These are phyloP conservation scores for Narthecium ossifragum DNA, from an alignment of 106 monocot genomes.

Conservation along the genomic window DNA sequence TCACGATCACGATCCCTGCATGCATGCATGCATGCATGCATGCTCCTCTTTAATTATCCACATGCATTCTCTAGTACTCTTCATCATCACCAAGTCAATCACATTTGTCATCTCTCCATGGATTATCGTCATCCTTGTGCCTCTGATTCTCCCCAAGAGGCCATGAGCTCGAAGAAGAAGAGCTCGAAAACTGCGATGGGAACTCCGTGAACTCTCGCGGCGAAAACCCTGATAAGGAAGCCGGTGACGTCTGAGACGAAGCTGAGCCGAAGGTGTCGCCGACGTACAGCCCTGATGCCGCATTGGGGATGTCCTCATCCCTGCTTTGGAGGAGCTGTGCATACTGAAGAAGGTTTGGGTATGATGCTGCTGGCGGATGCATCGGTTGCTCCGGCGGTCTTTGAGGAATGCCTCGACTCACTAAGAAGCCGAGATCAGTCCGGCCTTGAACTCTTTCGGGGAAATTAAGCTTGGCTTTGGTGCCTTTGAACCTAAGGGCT, in stretches of 20 bases:
- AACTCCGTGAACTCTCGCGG: slow-evolving; percentile 9
- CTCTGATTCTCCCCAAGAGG: not conserved
- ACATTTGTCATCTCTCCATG: no score
- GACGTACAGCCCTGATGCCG: slow-evolving; percentile 1
- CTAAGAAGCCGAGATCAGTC: slow-evolving; percentile 35
- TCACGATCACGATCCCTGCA: no score
- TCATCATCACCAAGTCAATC: no score
- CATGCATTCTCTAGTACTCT: no score
- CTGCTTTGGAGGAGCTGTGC: slow-evolving; percentile 40
- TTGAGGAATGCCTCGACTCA: slow-evolving; percentile 12
- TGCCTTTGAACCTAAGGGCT: slow-evolving; percentile 54
- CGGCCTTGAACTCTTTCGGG: slow-evolving; percentile 63
- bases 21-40: no score
- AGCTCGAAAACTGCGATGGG: slow-evolving; percentile 4
- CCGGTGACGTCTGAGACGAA: not conserved
- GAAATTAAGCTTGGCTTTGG: slow-evolving; percentile 85
- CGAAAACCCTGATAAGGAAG: not conserved
- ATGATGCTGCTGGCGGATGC: slow-evolving; percentile 14
- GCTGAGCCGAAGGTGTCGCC: not conserved
- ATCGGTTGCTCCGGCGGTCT: not conserved
- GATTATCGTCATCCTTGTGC: not conserved
- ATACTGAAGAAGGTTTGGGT: slow-evolving; percentile 44
- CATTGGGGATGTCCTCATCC: slow-evolving; percentile 16
- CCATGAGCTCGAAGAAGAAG: slow-evolving; percentile 6
- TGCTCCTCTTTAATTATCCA: no score